Evolutionary conservation across 2,329 filamentous ascomycete species (phyloP).

Genomic region (Exophiala spinifera): DNA sequence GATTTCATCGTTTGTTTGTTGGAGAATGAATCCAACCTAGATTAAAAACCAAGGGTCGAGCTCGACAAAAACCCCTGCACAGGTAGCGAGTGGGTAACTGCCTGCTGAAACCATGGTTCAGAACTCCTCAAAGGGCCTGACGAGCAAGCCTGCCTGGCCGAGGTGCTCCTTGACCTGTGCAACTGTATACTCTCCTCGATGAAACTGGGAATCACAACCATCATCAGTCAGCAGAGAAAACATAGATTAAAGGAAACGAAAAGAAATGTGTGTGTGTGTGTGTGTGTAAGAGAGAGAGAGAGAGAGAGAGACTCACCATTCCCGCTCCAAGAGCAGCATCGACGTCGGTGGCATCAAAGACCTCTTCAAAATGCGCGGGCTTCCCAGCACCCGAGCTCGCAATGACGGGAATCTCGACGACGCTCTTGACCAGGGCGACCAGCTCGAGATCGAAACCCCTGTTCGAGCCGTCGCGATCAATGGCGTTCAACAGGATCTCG

Average conservation of each 20-base stretch:
- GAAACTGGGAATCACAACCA: conserved; percentile 68
- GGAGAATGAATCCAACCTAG: no score
- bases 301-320: conserved; percentile 60
- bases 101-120: neutral
- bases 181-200: conserved; percentile 91
- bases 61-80: no score
- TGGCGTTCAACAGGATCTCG: conserved; percentile 94
- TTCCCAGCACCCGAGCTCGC: conserved; percentile 88
- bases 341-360: conserved; percentile 79
- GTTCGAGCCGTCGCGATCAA: conserved; percentile 94
- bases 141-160: conserved; percentile 65
- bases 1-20: no score
- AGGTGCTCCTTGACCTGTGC: conserved; percentile 88
- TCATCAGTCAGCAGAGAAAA: no score
- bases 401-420: conserved; percentile 88
- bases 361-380: conserved; percentile 83
- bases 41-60: no score
- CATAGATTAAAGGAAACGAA: no score
- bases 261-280: no score
- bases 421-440: conserved; percentile 80
- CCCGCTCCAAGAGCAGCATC: conserved; percentile 93
- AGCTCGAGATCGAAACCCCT: conserved; percentile 92
- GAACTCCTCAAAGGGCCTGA: conserved; percentile 73
- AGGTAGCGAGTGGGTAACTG: no score
- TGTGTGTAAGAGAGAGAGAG: no score